Evolutionary conservation across 805 yeast species (phyloP), one percentile per base, ranked within the genome.

Genomic region (Kodamaea neixiangensis): DNA sequence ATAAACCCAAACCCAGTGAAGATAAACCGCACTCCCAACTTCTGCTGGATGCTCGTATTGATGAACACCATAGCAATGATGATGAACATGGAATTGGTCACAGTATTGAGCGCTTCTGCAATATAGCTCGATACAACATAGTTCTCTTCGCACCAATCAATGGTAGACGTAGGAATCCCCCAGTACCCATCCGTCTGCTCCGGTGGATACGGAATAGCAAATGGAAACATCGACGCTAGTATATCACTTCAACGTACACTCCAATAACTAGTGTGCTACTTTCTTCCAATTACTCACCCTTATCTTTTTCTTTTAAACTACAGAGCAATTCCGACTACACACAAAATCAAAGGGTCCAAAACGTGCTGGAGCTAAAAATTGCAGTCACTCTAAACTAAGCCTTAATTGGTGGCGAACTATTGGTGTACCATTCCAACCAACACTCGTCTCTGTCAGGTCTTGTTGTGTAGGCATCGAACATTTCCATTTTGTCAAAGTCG

Each of bases 101-200:
- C 60, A 2, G 97, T 89, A 64, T 94, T 94, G 52, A 93, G 78
- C 50, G 89, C 87, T 66, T 94, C 99, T 3, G 98, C 97, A 48
- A 94, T 77, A 62, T 88, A 94, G 10, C 79, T 80, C 10, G 93
- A 80, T 1, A 92, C 88, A 9, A 91, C 93, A 65, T 93, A 93
- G 72, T 93, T 93, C 68, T 94, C 98, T 63, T 93, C 99, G 70
- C 99, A 93, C 98, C 98, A 93, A 64, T 93, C 99, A 35, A 94
- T 94, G n/a, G 98, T 92, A 35, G 97, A 81, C 0, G 98, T 91
- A 2, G 88, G 87, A 4, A 75, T 71, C 0, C 94, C 94, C 97
- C 97, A 89, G 64, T 67, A 84, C 0, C 91, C 92, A 13, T 67
- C 51, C n/a, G 63, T 57, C 39, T 81, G 80, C 31, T 76, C 80